These are phyloP conservation scores for Colletotrichum graminicola DNA, from an alignment of 2,329 filamentous ascomycete species.

Conservation along the genomic window DNA sequence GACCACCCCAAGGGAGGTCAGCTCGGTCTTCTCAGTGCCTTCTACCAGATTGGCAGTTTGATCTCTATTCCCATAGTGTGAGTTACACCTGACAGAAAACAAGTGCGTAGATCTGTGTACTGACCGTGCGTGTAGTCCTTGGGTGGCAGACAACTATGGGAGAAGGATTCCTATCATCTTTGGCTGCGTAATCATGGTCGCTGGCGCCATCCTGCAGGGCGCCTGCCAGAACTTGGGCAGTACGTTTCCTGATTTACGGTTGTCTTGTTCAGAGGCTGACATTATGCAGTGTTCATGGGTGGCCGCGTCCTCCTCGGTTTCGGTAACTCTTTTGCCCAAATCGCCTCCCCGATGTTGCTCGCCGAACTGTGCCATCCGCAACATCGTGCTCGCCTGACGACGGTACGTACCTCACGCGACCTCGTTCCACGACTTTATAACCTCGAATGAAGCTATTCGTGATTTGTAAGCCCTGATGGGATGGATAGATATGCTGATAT, in stretches of 20 bases:
- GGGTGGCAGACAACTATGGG: constrained; percentile 67
- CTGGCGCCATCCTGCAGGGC: constrained; percentile 69
- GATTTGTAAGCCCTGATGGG: background rate
- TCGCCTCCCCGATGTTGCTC: constrained; percentile 65
- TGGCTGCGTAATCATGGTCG: constrained; percentile 66
- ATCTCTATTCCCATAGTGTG: constrained; percentile 68
- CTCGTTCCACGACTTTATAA: background rate
- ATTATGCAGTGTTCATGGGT: constrained; percentile 55
- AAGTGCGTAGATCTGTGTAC: background rate
- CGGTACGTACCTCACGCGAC: constrained; percentile 54
- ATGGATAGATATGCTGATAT: background rate
- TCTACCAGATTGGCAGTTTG: constrained; percentile 71
- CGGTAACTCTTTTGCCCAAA: constrained; percentile 65
- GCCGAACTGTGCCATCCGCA: constrained; percentile 67
- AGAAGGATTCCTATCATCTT: constrained; percentile 65
- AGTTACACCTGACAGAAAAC: constrained; percentile 40
- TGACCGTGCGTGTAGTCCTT: constrained; percentile 51
- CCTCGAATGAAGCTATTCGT: background rate
- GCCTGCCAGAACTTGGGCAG: constrained; percentile 57
- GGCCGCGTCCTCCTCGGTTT: constrained; percentile 70
- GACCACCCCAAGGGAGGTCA: constrained; percentile 56
- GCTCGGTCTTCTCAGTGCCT: constrained; percentile 67
- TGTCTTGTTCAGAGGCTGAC: constrained; percentile 7
- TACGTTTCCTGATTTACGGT: constrained; percentile 35
- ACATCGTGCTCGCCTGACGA: constrained; percentile 61